Percentiles rank a stretch among this genome's conserved stretches.
These are phyloP conservation scores for Acrasis kona DNA, from an alignment of 78 protist genomes.

Conservation along the genomic window DNA sequence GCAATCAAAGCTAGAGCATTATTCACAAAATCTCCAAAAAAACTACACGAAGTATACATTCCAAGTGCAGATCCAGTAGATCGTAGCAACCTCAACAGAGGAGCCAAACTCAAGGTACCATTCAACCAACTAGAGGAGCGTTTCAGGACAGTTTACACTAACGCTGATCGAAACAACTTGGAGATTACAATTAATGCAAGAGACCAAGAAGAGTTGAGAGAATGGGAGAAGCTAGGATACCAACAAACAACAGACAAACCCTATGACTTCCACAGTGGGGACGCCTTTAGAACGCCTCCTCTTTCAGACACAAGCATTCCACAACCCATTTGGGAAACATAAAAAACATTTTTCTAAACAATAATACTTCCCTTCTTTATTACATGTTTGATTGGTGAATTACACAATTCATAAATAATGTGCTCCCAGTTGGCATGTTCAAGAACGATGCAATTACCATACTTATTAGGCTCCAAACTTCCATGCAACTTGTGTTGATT, in stretches of 20 bases:
- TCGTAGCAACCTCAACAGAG: neutral
- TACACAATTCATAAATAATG: slow-evolving; percentile 60
- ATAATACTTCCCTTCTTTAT: slow-evolving; percentile 54
- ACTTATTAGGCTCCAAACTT: slow-evolving; percentile 64
- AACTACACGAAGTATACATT: neutral
- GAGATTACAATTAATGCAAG: neutral
- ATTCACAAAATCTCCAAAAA: neutral
- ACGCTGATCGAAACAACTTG: neutral
- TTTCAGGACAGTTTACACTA: neutral
- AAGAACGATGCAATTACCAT: slow-evolving; percentile 56
- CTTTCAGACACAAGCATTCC: neutral
- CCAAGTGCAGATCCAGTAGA: neutral
- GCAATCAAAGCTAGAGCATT: slow-evolving; percentile 1
- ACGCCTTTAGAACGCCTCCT: neutral
- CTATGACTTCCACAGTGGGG: neutral
- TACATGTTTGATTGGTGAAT: slow-evolving; percentile 59
- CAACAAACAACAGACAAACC: neutral
- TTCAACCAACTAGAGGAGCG: neutral
- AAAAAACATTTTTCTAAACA: neutral
- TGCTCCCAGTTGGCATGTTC: slow-evolving; percentile 69
- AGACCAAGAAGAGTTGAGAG: neutral
- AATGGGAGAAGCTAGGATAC: neutral
- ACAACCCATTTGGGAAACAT: neutral
- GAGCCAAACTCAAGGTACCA: neutral
- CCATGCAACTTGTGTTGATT: slow-evolving; percentile 35